Percentiles rank a stretch among this genome's conserved stretches.
Evolutionary conservation across 495 filamentous ascomycete genomes (phyloP).

Genomic region (Podospora australis): DNA sequence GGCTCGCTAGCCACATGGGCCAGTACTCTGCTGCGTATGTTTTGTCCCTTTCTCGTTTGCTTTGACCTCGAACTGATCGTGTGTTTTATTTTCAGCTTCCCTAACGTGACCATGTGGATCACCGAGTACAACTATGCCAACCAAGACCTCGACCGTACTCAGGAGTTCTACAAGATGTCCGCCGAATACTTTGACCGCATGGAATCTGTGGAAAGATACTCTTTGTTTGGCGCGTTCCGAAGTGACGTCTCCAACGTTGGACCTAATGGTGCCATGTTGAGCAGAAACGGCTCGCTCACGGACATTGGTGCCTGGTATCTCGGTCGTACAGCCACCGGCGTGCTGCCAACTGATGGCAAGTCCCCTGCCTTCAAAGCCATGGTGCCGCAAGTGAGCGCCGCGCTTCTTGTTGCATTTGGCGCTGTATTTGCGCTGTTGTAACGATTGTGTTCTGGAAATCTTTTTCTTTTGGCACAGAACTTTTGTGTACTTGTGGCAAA

Average conservation of each 20-base stretch:
- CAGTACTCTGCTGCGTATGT: slow-evolving; percentile 46
- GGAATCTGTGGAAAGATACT: slow-evolving; percentile 56
- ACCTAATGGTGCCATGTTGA: slow-evolving; percentile 60
- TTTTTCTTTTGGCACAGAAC: not conserved
- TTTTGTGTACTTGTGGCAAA: too few relatives aligned
- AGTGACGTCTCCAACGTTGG: slow-evolving; percentile 61
- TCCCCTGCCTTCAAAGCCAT: not conserved
- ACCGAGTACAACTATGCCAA: slow-evolving; percentile 59
- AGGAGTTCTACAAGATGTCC: slow-evolving; percentile 59
- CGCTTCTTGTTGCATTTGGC: not conserved
- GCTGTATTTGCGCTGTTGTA: not conserved
- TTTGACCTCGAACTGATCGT: not conserved
- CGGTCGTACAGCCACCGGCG: slow-evolving; percentile 47
- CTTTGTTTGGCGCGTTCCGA: slow-evolving; percentile 69
- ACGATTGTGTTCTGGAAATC: slow-evolving; percentile 24
- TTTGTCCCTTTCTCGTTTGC: not conserved
- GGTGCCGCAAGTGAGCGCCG: not conserved
- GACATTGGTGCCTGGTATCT: slow-evolving; percentile 73
- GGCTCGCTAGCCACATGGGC: slow-evolving; percentile 63
- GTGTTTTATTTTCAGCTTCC: slow-evolving; percentile 35
- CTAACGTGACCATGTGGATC: slow-evolving; percentile 61
- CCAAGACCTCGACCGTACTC: slow-evolving; percentile 45
- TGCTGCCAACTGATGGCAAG: slow-evolving; percentile 9
- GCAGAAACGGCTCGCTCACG: slow-evolving; percentile 53
- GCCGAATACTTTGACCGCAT: slow-evolving; percentile 58